A percentile compares a stretch with the other conserved stretches of the same genome.
phyloP scores from a whole-genome alignment of 2,329 filamentous ascomycete species.

The Clarireedia sp. region DNA sequence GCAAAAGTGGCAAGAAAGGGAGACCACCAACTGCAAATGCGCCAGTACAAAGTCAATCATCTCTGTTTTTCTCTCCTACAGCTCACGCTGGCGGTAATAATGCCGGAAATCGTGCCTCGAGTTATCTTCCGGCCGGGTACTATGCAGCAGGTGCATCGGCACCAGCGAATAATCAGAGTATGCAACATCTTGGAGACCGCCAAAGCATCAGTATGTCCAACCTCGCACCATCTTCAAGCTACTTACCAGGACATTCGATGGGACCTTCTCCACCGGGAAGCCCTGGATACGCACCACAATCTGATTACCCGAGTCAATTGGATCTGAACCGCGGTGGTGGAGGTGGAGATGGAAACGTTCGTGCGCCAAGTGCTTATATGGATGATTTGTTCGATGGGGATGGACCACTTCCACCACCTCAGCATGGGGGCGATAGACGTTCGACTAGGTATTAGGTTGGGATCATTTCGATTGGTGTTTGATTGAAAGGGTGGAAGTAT shows the following conservation, averaged over 20 bases:
- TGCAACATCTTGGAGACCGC: constrained; percentile 27
- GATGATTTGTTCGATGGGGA: constrained; percentile 74
- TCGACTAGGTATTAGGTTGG: too few species aligned
- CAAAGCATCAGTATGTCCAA: constrained; percentile 52
- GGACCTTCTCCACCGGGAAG: constrained; percentile 49
- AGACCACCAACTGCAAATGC: constrained; percentile 32
- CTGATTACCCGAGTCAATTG: constrained; percentile 55
- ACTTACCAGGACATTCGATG: constrained; percentile 38
- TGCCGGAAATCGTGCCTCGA: constrained; percentile 57
- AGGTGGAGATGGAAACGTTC: constrained; percentile 49
- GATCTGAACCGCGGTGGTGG: constrained; percentile 36
- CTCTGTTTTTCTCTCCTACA: constrained; percentile 90
- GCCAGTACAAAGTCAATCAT: constrained; percentile 10
- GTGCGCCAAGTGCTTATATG: constrained; percentile 81
- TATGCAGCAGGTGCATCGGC: constrained; percentile 59
- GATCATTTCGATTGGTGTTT: too few species aligned
- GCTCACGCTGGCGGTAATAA: constrained; percentile 52
- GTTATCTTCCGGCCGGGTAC: constrained; percentile 85
- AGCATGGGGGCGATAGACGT: too few species aligned
- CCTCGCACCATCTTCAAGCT: constrained; percentile 43
- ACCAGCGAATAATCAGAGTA: constrained; percentile 28
- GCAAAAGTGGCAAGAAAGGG: constrained; percentile 25
- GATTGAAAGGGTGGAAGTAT: too few species aligned
- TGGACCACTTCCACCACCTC: neutral
- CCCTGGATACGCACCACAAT: constrained; percentile 33